Evolutionary conservation across 768 basidiomycete species (phyloP), one percentile per base, ranked within the genome.

Genomic region (Suillus luteus): DNA sequence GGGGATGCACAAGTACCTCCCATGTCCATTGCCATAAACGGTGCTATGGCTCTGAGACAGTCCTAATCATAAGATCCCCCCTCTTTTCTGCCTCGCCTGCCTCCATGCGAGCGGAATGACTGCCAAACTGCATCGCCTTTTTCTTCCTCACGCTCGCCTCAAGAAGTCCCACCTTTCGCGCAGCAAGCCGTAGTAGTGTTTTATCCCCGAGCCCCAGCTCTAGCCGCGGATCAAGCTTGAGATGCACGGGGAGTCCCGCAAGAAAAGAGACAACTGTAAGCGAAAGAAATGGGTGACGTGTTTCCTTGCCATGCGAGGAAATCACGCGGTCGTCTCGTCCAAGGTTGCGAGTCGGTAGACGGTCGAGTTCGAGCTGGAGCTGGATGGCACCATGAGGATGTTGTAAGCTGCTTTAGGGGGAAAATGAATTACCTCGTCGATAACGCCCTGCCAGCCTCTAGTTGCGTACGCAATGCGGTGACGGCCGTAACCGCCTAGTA

Each of bases 111-210:
- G 93, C 93, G 37, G 92, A 91, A 75, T 88, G 87, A 70, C 86
- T 92, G 19, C 96, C 96, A 78, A 99, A 99, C 71, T 99, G 97
- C 92, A 98, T 97, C 15, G 97, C 97, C 64, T 92, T 76, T 78
- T 99, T 99, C 74, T 91, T 95, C 66, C 93, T 80, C 60, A 68
- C 64, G 65, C 91, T 90, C 6, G 93, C 92, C 66, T 88, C 85
- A 2, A 83, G 75, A 49, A 98, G 79, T 0, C 96, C 95, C n/a
- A 95, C 69, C 67, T 85, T 85, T 65, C 79, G 77, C 41, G 90
- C 87, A 2, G 90, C 87, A 35, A 91, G 73, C 61, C 96, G 79
- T 60, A 99, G 71, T 52, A 99, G 72, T 76, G 91, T 81, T 80
- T 99, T 99, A 73, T 99, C 97, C 1, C 97, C 97, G 6, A 87